Base-by-base conservation (phyloP, 2,329 filamentous ascomycete species). In the Helotiales sp. region DNA sequence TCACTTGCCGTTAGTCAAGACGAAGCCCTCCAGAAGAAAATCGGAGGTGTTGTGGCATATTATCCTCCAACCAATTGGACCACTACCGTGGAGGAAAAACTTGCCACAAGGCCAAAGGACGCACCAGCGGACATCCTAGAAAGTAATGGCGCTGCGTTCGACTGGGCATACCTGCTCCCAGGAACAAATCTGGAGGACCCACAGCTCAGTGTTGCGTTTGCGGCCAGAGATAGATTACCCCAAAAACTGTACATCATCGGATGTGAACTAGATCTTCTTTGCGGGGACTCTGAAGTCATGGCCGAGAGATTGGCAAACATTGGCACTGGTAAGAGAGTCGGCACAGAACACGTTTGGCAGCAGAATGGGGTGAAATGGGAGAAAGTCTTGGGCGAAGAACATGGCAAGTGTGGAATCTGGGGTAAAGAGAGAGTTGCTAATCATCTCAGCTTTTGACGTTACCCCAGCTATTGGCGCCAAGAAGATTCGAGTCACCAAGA, bases 1-100 rank as follows among this genome's bases (percentile, higher is more conserved):
- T 73, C 80, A 0, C 76, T 86, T 0, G 75, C 79, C 1, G 79
- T 79, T 0, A 73, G 78, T n/a, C 82, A 84, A 70, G 73, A 82
- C 11, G 76, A 78, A 0, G 60, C 52, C 43, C 69, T 85, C 17
- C 63, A 65, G 30, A 62, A 65, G 15, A 70, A 66, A 30, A 66
- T 81, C 10, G 68, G 73, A 15, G 83, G 80, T 0, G 76, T 80
- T 0, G 74, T 85, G 10, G 77, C 80, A 1, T 76, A 83, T 43
- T 69, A 65, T 66, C 81, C 83, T 1, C 75, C 80, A 2, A 73
- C 80, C 2, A 81, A 85, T 71, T 79, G 81, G 37, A 75, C 75
- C 6, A 72, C 65, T 3, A 59, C 63, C 3, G 20, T 70, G 2
- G 64, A 54, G n/a, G 64, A 69, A 22, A 63, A 63, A 28, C 50